Percentiles rank a stretch among this genome's conserved stretches.
These are phyloP conservation scores for Lasiodiplodia gonubiensis DNA, from an alignment of 2,329 filamentous ascomycete species.

Conservation along the genomic window DNA sequence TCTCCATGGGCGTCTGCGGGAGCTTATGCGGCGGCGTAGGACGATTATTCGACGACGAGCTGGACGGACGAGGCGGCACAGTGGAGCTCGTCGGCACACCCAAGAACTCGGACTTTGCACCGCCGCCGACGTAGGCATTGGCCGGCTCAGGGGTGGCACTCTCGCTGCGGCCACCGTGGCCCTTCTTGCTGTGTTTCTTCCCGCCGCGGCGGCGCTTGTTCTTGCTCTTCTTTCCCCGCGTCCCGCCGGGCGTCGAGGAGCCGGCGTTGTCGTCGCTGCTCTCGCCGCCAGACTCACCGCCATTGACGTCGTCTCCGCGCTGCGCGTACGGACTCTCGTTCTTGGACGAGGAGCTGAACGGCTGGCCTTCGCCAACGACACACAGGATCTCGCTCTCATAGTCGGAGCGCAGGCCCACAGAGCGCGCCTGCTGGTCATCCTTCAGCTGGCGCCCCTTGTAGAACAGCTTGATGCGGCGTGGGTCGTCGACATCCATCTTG, in stretches of 20 bases:
- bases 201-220: constrained; percentile 50
- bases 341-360: constrained; percentile 40
- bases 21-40: constrained; percentile 42
- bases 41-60: constrained; percentile 48
- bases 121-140: constrained; percentile 42
- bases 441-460: constrained; percentile 77
- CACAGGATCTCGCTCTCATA: constrained; percentile 65
- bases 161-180: constrained; percentile 43
- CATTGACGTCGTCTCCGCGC: not conserved
- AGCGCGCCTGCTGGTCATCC: constrained; percentile 63
- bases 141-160: constrained; percentile 12
- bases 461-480: constrained; percentile 67
- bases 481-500: constrained; percentile 67
- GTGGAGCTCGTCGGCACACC: constrained; percentile 41
- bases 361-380: constrained; percentile 59
- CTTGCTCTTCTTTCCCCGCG: constrained; percentile 41
- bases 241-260: constrained; percentile 32
- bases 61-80: constrained; percentile 42
- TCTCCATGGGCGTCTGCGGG: constrained; percentile 58
- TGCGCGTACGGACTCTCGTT: constrained; percentile 50
- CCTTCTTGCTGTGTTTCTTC: constrained; percentile 54
- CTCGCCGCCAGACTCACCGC: constrained; percentile 37
- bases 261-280: constrained; percentile 42
- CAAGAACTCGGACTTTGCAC: constrained; percentile 45
- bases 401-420: constrained; percentile 64